phyloP scores from a whole-genome alignment of 2,329 filamentous ascomycete genomes.

The Gaeumannomyces tritici region DNA sequence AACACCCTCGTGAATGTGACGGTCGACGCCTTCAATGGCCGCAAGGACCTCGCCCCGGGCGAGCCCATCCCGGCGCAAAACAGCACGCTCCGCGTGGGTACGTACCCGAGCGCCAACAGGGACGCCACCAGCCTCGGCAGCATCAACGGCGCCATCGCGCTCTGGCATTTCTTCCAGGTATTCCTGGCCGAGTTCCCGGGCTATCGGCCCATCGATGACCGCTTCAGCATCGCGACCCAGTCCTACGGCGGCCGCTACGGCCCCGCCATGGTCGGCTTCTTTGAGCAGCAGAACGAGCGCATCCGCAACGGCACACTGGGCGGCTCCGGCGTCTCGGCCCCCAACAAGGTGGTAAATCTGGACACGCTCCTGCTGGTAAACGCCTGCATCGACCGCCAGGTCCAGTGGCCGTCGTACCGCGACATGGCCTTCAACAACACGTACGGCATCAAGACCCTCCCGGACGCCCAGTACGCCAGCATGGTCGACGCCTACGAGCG shows the following conservation, averaged over 20 bases:
- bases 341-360: slow-evolving; percentile 36
- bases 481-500: slow-evolving; percentile 34
- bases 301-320: slow-evolving; percentile 32
- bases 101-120: slow-evolving; percentile 47
- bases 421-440: slow-evolving; percentile 54
- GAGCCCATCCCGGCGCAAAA: slow-evolving; percentile 24
- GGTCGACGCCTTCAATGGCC: slow-evolving; percentile 33
- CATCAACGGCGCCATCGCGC: slow-evolving; percentile 42
- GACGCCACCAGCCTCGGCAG: slow-evolving; percentile 45
- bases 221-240: slow-evolving; percentile 57
- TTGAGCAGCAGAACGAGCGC: slow-evolving; percentile 52
- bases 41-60: slow-evolving; percentile 24
- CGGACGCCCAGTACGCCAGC: slow-evolving; percentile 34
- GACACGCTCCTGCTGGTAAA: slow-evolving; percentile 61
- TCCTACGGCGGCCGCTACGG: slow-evolving; percentile 65
- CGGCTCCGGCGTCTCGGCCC: background rate
- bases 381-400: slow-evolving; percentile 56
- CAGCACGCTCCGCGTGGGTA: slow-evolving; percentile 46
- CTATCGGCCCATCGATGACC: slow-evolving; percentile 40
- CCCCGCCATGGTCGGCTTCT: slow-evolving; percentile 49
- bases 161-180: slow-evolving; percentile 57
- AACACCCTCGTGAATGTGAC: slow-evolving; percentile 55
- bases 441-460: slow-evolving; percentile 51
- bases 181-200: slow-evolving; percentile 50
- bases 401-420: slow-evolving; percentile 49